A percentile compares a stretch with the other conserved stretches of the same genome.
phyloP scores from a whole-genome alignment of 2,329 filamentous ascomycete species.

The Cytospora paraplurivora region DNA sequence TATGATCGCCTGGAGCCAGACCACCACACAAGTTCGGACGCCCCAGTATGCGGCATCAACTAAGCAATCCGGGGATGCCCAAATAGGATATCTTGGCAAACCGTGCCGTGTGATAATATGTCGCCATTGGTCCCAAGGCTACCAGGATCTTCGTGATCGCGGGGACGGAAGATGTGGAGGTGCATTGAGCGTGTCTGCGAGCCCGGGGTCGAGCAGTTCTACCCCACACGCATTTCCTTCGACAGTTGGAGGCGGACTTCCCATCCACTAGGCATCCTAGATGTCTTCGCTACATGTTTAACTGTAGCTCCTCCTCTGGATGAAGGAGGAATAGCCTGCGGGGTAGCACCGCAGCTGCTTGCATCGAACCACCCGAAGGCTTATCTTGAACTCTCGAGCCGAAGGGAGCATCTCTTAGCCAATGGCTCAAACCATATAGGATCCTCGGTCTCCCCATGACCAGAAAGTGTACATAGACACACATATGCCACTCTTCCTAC shows the following conservation, averaged over 20 bases:
- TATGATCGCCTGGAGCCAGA: background rate
- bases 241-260: slow-evolving; percentile 19
- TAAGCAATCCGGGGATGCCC: slow-evolving; percentile 2
- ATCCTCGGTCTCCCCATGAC: background rate
- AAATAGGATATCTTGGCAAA: background rate
- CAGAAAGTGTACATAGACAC: background rate
- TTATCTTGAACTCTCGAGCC: background rate
- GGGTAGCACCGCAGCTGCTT: slow-evolving; percentile 14
- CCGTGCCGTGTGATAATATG: slow-evolving; percentile 1
- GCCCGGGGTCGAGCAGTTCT: background rate
- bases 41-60: background rate
- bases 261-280: slow-evolving; percentile 25
- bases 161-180: slow-evolving; percentile 8
- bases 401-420: background rate
- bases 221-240: slow-evolving; percentile 12
- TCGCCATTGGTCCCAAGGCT: slow-evolving; percentile 6
- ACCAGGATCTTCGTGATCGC: slow-evolving; percentile 8
- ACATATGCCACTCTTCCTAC: background rate
- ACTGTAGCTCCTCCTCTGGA: slow-evolving; percentile 1
- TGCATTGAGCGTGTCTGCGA: background rate
- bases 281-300: background rate
- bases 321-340: slow-evolving; percentile 18
- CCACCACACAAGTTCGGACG: slow-evolving; percentile 2
- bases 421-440: slow-evolving; percentile 8
- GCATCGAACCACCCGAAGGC: slow-evolving; percentile 19